Percentiles rank a stretch among this genome's conserved stretches.
These are phyloP conservation scores for Colletotrichum trifolii DNA, from an alignment of 2,329 filamentous ascomycete genomes.

Conservation along the genomic window DNA sequence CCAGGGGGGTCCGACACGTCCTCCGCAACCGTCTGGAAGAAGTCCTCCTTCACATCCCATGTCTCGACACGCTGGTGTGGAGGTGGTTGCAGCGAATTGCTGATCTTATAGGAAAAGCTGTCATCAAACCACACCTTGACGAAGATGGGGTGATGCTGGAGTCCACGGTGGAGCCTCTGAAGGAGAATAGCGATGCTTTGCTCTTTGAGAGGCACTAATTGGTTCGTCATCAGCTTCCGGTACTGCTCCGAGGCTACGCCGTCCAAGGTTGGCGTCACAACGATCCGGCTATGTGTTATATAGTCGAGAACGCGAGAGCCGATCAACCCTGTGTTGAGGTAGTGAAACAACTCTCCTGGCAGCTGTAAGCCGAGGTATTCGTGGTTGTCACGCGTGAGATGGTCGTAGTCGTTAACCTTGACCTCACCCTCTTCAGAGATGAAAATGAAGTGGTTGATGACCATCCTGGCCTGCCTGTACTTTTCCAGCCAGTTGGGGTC, in stretches of 20 bases:
- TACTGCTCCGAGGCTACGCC: conserved; percentile 85
- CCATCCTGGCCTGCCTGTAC: conserved; percentile 87
- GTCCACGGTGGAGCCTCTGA: conserved; percentile 83
- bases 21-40: conserved; percentile 60
- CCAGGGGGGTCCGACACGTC: conserved; percentile 55
- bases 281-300: conserved; percentile 82
- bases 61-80: conserved; percentile 60
- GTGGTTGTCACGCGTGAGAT: conserved; percentile 84
- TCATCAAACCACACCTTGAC: conserved; percentile 88
- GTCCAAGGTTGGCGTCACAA: conserved; percentile 86
- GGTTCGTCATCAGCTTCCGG: conserved; percentile 78
- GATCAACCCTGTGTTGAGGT: conserved; percentile 85
- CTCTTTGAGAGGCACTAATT: conserved; percentile 79
- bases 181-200: conserved; percentile 83
- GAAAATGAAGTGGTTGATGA: conserved; percentile 87
- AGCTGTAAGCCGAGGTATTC: conserved; percentile 91
- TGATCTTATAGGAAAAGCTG: conserved; percentile 74
- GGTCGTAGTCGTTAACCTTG: conserved; percentile 76
- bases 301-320: conserved; percentile 83
- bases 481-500: conserved; percentile 84
- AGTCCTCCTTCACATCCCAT: conserved; percentile 79
- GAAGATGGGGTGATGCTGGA: conserved; percentile 81
- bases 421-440: conserved; percentile 82
- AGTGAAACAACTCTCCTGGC: conserved; percentile 90
- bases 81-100: conserved; percentile 59